phyloP scores from a whole-genome alignment of 1,284 basidiomycete species.

The Porodaedalea pini region DNA sequence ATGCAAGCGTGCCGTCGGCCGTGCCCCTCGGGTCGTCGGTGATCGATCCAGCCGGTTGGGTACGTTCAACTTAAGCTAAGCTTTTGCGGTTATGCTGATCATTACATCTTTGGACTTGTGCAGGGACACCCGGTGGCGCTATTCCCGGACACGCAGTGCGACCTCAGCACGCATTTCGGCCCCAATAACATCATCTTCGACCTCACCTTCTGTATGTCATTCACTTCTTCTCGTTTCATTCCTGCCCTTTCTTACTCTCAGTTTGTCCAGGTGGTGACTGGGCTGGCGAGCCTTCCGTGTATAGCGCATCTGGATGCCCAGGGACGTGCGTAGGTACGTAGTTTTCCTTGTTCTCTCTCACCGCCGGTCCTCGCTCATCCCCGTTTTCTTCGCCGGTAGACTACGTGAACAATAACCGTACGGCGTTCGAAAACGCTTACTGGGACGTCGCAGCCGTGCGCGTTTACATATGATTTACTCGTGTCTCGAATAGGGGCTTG shows the following conservation, averaged over 20 bases:
- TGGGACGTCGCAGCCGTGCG: slow-evolving; percentile 40
- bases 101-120: slow-evolving; percentile 33
- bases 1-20: slow-evolving; percentile 36
- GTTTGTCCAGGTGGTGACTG: slow-evolving; percentile 19
- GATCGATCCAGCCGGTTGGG: slow-evolving; percentile 43
- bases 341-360: slow-evolving; percentile 28
- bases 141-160: slow-evolving; percentile 52
- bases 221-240: slow-evolving; percentile 21
- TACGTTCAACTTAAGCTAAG: slow-evolving; percentile 23
- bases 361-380: slow-evolving; percentile 35
- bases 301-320: slow-evolving; percentile 7
- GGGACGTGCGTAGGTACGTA: slow-evolving; percentile 13
- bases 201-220: slow-evolving; percentile 41
- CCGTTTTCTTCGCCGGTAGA: slow-evolving; percentile 40
- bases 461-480: no score
- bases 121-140: slow-evolving; percentile 51
- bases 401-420: slow-evolving; percentile 42
- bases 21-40: slow-evolving; percentile 35
- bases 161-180: slow-evolving; percentile 49
- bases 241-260: slow-evolving; percentile 24
- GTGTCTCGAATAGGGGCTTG: no score
- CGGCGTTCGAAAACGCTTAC: slow-evolving; percentile 45
- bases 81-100: slow-evolving; percentile 39
- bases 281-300: slow-evolving; percentile 12
- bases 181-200: slow-evolving; percentile 62